phyloP scores from a whole-genome alignment of 2,329 filamentous ascomycete species.

The Colletotrichum simmondsii region DNA sequence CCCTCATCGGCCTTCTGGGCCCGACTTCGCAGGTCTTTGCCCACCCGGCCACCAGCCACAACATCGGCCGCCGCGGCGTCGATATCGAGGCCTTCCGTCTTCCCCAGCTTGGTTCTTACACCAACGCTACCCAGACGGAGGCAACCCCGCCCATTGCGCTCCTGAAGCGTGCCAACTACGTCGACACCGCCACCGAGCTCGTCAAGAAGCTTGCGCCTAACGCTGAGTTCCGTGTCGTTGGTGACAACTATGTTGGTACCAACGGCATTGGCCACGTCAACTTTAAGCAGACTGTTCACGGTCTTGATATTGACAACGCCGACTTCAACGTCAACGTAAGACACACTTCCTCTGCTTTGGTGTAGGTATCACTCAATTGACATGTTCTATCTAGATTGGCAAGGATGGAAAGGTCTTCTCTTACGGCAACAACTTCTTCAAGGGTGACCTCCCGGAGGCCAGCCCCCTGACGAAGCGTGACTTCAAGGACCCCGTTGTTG shows the following conservation, averaged over 20 bases:
- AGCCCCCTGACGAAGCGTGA: constrained; percentile 51
- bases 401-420: constrained; percentile 63
- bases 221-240: constrained; percentile 55
- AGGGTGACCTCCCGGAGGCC: constrained; percentile 52
- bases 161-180: constrained; percentile 47
- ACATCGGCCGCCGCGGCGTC: constrained; percentile 43
- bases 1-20: constrained; percentile 47
- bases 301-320: constrained; percentile 64
- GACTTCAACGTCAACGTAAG: constrained; percentile 66
- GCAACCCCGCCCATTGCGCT: constrained; percentile 39
- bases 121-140: constrained; percentile 41
- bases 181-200: constrained; percentile 51
- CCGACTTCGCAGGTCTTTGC: constrained; percentile 44
- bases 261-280: constrained; percentile 65
- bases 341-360: constrained; percentile 2
- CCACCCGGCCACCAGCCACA: constrained; percentile 42
- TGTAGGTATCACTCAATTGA: not conserved
- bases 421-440: constrained; percentile 59
- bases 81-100: constrained; percentile 47
- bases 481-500: constrained; percentile 54
- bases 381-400: constrained; percentile 48
- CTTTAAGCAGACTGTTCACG: constrained; percentile 65
- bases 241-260: constrained; percentile 58
- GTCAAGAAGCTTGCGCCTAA: constrained; percentile 45
- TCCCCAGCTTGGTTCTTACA: constrained; percentile 44